Conservation (phyloP, 106 monocot genomes). For the Posidonia australis region DNA sequence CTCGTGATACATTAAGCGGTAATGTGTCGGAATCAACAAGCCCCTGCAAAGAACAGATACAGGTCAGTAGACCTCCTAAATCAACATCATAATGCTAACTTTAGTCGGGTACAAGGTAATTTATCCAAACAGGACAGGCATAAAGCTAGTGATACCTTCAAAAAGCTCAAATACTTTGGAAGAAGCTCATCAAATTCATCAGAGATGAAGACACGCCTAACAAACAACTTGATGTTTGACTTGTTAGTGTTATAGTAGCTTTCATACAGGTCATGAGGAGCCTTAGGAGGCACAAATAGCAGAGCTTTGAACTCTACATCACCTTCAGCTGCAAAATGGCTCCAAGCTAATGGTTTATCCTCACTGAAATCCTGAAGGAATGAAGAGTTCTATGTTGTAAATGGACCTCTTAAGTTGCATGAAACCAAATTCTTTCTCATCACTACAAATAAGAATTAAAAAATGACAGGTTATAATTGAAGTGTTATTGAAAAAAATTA, state of each 20-base stretch:
- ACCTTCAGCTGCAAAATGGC: conserved; percentile 94
- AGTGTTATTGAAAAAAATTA: conserved; percentile 4
- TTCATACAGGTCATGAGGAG: conserved; percentile 96
- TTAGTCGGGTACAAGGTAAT: neutral
- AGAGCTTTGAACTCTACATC: conserved; percentile 98
- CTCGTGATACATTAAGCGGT: conserved; percentile 92
- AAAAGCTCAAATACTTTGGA: conserved; percentile 90
- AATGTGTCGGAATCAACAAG: conserved; percentile 95
- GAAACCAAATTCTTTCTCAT: too few species aligned
- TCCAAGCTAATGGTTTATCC: conserved; percentile 87
- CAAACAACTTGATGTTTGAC: conserved; percentile 91
- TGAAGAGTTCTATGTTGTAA: neutral
- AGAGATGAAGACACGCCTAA: conserved; percentile 95
- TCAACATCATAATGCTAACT: neutral
- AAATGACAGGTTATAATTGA: neutral
- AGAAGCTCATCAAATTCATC: conserved; percentile 98
- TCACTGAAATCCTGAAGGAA: conserved; percentile 71
- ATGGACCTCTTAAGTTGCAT: neutral
- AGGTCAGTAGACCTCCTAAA: neutral
- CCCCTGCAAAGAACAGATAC: conserved; percentile 38
- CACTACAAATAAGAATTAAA: neutral
- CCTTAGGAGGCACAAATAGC: conserved; percentile 93
- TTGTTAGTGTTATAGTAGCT: conserved; percentile 89
- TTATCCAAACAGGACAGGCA: neutral
- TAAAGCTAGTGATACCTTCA: conserved; percentile 42